These are phyloP conservation scores for Flaveria floridana DNA, from an alignment of 140 eudicot species.

Conservation along the genomic window DNA sequence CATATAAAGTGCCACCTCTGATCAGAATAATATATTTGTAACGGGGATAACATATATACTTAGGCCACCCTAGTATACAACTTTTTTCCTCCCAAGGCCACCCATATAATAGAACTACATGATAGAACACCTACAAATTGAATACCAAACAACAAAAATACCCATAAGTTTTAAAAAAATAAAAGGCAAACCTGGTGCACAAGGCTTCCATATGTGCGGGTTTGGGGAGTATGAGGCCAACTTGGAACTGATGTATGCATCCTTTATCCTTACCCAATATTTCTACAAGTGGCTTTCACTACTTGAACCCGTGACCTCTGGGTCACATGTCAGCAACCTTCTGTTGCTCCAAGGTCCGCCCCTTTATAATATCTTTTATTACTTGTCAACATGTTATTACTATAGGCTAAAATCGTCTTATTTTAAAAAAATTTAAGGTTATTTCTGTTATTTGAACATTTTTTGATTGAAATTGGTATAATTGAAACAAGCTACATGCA, in stretches of 20 bases:
- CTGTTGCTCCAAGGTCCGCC: no score
- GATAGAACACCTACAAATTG: not conserved
- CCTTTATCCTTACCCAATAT: no score
- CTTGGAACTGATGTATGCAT: no score
- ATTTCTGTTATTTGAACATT: not conserved
- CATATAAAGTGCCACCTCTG: not conserved
- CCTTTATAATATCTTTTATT: no score
- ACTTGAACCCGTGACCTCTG: no score
- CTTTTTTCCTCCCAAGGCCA: not conserved
- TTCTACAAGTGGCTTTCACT: no score
- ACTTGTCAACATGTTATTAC: no score
- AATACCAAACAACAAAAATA: no score
- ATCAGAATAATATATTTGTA: not conserved
- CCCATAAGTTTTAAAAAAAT: no score
- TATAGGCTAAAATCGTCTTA: not conserved
- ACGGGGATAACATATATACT: not conserved
- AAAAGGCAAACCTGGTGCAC: not conserved
- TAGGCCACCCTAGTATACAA: not conserved
- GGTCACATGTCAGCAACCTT: no score
- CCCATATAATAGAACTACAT: not conserved
- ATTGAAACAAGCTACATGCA: not conserved
- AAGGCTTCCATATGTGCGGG: no score
- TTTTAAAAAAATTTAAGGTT: not conserved
- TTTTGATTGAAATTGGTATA: not conserved
- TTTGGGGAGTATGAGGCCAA: no score